Evolutionary conservation across 257 asterid species (phyloP), one percentile per base, ranked within the genome.

Genomic region (Perilla frutescens): DNA sequence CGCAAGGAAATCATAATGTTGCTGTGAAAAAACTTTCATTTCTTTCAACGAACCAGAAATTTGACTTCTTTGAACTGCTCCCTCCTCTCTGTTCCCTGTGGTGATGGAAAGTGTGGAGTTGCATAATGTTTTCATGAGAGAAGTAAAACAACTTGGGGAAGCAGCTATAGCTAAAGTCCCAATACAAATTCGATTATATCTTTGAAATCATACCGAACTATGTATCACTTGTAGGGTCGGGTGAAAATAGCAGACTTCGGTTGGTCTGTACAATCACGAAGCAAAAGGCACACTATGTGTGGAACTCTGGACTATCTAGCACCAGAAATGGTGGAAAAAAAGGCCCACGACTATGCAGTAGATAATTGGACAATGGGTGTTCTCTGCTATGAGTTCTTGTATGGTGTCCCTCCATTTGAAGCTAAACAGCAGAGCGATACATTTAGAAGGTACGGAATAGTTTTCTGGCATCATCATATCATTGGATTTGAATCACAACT

Each of bases 291-390:
- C 70, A 94, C 99, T 3, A 91, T 94, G 97, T 90, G 98, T 70
- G 99, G 96, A 79, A 91, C 98, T 53, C 51, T 94, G 81, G 99
- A 94, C 84, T 94, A 94, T 80, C 72, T 94, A 79, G 97, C 99
- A 76, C 98, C 98, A 51, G 99, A 94, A 81, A 90, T 94, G 99
- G 97, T 94, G 83, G 97, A 90, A 78, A 86, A 90, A 77, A 91
- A 88, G 79, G 93, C 91, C 47, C 97, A 94, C 60, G 97, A 91
- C 73, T 85, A 88, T 76, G 86, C 96, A 71, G 98, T 94, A 34
- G 99, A 91, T 82, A 91, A 94, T 72, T 94, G 96, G 98, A 91
- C 98, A 39, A 67, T 91, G 71, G 99, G 98, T 7, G 75, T 94
- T 71, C 93, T 94, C 36, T 94, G 96, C 85, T 94, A 85, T 62